Evolutionary conservation across 169 alveolate genomes (phyloP), one percentile per base, ranked within the genome.

Genomic region (Plasmodium blacklocki): DNA sequence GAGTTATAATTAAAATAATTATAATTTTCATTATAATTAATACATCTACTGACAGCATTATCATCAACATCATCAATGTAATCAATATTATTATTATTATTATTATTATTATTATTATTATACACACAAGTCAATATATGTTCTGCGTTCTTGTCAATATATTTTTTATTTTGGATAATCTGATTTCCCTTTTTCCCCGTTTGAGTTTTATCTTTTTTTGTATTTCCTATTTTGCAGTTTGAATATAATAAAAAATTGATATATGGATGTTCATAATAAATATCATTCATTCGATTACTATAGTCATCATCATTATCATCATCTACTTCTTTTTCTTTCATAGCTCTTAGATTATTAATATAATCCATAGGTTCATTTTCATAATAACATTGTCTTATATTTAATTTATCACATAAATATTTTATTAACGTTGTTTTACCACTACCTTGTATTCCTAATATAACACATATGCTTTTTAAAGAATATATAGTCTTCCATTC

Each of bases 401-500:
- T 86, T 71, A 86, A 86, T 49, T 86, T 86, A 5, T 86, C 64
- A 62, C 92, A 86, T 45, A 86, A 4, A 54, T 86, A 86, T 64
- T 86, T 86, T 71, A 86, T 32, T 62, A 86, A 43, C 2, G 92
- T 72, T 11, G 88, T 71, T 86, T 86, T 86, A 50, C 92, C 92
- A 59, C 92, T 72, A 60, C 92, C 92, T 7, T 86, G 73, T 6
- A 58, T 32, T 12, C 92, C 92, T 66, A 86, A 64, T 59, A 86
- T 86, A 23, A 86, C 73, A 59, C 86, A 86, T 86, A 86, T 58
- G 19, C 49, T 72, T 74, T 64, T 86, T 32, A 86, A 49, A 29
- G 60, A 71, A 6, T 23, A 26, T 23, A 86, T 58, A 5, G 9
- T 32, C 45, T 32, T 32, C 4, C 8, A 32, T 60, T 86, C 76